A percentile compares a stretch with the other conserved stretches of the same genome.
Evolutionary conservation across 495 filamentous ascomycete genomes (phyloP).

Genomic region (Annulohypoxylon moriforme): DNA sequence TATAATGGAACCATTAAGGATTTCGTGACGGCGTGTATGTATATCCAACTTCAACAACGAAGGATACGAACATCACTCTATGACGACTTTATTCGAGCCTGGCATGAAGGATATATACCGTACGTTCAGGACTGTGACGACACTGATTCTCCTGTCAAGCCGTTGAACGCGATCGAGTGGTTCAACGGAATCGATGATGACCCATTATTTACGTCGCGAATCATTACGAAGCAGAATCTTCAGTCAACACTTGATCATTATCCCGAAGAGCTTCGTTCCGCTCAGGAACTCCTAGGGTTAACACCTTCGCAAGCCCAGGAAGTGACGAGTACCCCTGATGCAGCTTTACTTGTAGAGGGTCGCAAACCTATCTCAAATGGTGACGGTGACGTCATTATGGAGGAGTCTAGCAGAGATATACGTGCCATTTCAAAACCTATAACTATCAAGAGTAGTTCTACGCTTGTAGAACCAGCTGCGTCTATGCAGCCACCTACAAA

Average conservation of each 20-base stretch:
- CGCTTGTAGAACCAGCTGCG: background rate
- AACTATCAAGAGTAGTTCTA: background rate
- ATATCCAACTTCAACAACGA: constrained; percentile 56
- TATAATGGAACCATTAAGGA: constrained; percentile 65
- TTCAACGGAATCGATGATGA: constrained; percentile 57
- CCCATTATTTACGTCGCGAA: constrained; percentile 50
- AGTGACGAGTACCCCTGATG: constrained; percentile 2
- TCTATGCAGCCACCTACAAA: background rate
- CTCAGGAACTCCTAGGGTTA: constrained; percentile 15
- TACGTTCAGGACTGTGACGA: constrained; percentile 50
- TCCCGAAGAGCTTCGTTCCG: constrained; percentile 34
- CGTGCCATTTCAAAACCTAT: background rate
- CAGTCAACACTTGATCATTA: constrained; percentile 40
- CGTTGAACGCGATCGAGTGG: constrained; percentile 54
- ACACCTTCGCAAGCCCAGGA: background rate
- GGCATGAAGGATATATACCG: constrained; percentile 54
- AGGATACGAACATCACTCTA: constrained; percentile 58
- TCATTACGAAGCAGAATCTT: constrained; percentile 56
- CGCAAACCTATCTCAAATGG: background rate
- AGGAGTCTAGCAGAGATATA: background rate
- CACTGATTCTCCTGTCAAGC: constrained; percentile 25
- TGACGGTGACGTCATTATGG: background rate
- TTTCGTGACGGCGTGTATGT: constrained; percentile 67
- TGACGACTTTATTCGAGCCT: constrained; percentile 74
- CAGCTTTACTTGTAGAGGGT: background rate